Base-by-base conservation (phyloP, 2,329 filamentous ascomycete species). In the Aspergillus niger region DNA sequence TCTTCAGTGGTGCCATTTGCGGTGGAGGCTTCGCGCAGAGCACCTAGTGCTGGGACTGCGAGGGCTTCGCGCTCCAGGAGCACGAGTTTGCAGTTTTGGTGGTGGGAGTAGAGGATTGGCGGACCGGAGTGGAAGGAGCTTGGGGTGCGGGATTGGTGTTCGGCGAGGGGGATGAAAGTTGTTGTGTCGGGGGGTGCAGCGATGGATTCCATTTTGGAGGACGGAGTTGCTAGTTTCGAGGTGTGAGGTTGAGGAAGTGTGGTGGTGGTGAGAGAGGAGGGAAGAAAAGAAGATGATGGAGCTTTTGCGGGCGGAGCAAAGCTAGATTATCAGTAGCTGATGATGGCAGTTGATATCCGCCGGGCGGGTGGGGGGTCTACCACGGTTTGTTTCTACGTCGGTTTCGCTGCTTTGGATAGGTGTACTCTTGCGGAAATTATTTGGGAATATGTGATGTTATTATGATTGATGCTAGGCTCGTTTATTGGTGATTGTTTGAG, bases 141-240 rank as follows among this genome's bases (percentile, higher is more conserved):
- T 13, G 80, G 80, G 8, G 80, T 82, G 55, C 75, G 74, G 49
- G 80, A 80, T 62, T 82, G 80, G 68, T 81, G 79, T 58, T 79
- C 75, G 10, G 74, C 72, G 47, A 82, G 71, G 15, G 79, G 73
- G 39, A 77, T 71, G 65, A 80, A 82, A 26, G 77, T 72, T 17
- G 75, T 74, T 30, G 73, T 55, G 39, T 75, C 70, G 10, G 80
- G 80, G 26, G 76, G 61, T 28, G 71, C 68, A 55, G 65, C 71
- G 26, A 81, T 71, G 47, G 74, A 60, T 69, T 82, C 80, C 80
- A 82, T 82, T 36, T 60, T 49, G 47, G 8, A 7, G 55, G n/a
- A 41, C 38, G 20, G 20, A 24, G 32, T 41, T 6, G 47, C 43
- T 47, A 32, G 28, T 32, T 58, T 26, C 49, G 49, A 20, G 41